Percentiles rank a stretch among this genome's conserved stretches.
Evolutionary conservation across 768 basidiomycete genomes (phyloP).

Genomic region (Pisolithus tinctorius): DNA sequence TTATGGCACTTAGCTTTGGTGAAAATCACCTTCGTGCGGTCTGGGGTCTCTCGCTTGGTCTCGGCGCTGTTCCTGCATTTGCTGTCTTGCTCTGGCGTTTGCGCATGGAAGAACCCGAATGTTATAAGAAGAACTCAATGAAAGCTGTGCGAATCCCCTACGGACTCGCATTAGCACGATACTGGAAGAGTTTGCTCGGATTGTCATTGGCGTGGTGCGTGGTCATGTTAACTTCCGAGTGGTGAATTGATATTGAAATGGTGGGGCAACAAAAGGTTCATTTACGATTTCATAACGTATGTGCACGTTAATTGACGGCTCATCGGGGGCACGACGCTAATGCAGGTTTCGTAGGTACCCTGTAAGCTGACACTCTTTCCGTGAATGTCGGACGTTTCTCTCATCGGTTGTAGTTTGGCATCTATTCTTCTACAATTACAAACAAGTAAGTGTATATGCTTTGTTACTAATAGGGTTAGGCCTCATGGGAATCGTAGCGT

Average conservation of each 20-base stretch:
- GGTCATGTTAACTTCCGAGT: neutral
- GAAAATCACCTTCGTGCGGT: slow-evolving; percentile 74
- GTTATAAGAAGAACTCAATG: slow-evolving; percentile 77
- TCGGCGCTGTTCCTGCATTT: slow-evolving; percentile 75
- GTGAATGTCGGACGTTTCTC: neutral
- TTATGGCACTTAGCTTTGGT: slow-evolving; percentile 48
- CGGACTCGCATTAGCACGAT: slow-evolving; percentile 66
- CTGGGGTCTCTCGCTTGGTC: slow-evolving; percentile 82
- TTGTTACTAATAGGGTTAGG: neutral
- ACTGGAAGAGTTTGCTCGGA: slow-evolving; percentile 68
- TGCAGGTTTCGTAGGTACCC: slow-evolving; percentile 42
- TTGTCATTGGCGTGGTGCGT: slow-evolving; percentile 69
- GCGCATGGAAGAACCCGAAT: slow-evolving; percentile 72
- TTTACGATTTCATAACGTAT: slow-evolving; percentile 76
- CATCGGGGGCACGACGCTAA: neutral
- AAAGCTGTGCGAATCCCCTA: slow-evolving; percentile 70
- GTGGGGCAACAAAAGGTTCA: slow-evolving; percentile 39
- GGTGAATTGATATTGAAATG: neutral
- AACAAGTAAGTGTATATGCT: slow-evolving; percentile 37
- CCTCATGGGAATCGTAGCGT: slow-evolving; percentile 34
- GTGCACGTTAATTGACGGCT: slow-evolving; percentile 15
- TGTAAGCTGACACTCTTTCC: slow-evolving; percentile 33
- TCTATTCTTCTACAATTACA: slow-evolving; percentile 76
- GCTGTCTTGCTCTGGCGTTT: slow-evolving; percentile 85
- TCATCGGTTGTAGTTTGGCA: slow-evolving; percentile 48